Percentiles rank a stretch among this genome's conserved stretches.
phyloP scores from a whole-genome alignment of 2,329 filamentous ascomycete species.

The Pseudocercospora macadamiae region DNA sequence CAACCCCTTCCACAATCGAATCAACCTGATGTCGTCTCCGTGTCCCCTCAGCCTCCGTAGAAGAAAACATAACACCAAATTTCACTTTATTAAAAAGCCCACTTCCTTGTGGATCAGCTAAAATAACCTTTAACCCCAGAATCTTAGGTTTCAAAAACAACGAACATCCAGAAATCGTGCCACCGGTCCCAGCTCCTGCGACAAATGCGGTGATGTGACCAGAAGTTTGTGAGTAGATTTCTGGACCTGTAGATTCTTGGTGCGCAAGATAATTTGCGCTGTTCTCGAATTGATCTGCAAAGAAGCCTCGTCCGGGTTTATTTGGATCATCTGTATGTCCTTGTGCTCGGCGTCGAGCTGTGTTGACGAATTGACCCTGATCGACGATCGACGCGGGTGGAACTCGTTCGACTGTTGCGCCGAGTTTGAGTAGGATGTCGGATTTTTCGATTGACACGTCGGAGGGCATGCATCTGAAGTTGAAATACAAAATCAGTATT shows the following conservation, averaged over 20 bases:
- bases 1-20: conserved; percentile 93
- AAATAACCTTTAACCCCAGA: conserved; percentile 68
- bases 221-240: conserved; percentile 78
- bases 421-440: conserved; percentile 83
- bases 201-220: conserved; percentile 84
- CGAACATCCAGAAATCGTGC: conserved; percentile 86
- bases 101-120: conserved; percentile 93
- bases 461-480: conserved; percentile 83
- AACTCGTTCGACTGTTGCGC: conserved; percentile 89
- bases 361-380: conserved; percentile 90
- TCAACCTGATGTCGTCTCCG: conserved; percentile 88
- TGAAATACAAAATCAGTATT: conserved; percentile 11
- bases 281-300: conserved; percentile 95
- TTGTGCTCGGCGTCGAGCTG: conserved; percentile 73
- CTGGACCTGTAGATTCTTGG: conserved; percentile 79
- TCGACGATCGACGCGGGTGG: conserved; percentile 92
- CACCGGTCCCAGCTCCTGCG: conserved; percentile 90
- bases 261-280: conserved; percentile 87
- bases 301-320: conserved; percentile 77
- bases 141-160: conserved; percentile 76
- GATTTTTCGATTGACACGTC: conserved; percentile 90
- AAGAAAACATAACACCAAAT: conserved; percentile 93
- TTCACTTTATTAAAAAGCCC: conserved; percentile 90
- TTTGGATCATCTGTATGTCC: conserved; percentile 67
- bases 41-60: conserved; percentile 87